These are phyloP conservation scores for Xylaria sp. DNA, from an alignment of 2,329 filamentous ascomycete genomes.

Conservation along the genomic window DNA sequence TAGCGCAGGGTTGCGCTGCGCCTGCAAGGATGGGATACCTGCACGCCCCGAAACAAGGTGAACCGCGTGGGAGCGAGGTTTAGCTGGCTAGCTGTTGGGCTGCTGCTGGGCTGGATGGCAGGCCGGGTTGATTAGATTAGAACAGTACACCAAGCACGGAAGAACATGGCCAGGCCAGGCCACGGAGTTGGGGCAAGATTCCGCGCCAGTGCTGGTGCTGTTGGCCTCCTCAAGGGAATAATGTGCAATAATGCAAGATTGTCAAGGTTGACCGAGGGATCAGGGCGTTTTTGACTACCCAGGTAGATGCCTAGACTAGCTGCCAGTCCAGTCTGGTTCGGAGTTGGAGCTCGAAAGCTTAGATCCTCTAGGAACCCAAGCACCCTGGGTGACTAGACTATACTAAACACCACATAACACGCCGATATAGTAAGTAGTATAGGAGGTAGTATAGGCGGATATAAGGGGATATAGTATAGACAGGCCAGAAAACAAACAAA, in stretches of 20 bases:
- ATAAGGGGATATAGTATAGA: neutral
- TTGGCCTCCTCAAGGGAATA: constrained; percentile 7
- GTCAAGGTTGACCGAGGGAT: constrained; percentile 32
- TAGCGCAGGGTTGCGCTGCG: constrained; percentile 47
- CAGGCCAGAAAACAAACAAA: neutral
- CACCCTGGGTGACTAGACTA: constrained; percentile 16
- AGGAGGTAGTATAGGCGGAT: neutral
- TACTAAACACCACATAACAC: constrained; percentile 19
- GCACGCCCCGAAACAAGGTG: constrained; percentile 32
- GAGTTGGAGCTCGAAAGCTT: constrained; percentile 36
- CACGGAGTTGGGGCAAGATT: neutral
- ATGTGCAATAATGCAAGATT: constrained; percentile 27
- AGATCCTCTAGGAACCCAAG: constrained; percentile 33
- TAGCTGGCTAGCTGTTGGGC: constrained; percentile 17
- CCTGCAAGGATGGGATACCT: constrained; percentile 42
- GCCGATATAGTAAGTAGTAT: neutral
- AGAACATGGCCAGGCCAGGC: neutral
- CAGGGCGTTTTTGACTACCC: constrained; percentile 22
- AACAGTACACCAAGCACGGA: neutral
- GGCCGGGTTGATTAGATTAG: neutral
- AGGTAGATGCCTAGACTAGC: constrained; percentile 9
- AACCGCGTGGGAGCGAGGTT: constrained; percentile 27
- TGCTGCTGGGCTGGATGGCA: neutral
- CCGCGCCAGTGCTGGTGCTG: neutral
- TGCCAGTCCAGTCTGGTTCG: constrained; percentile 25